Evolutionary conservation across 345 rosid species (phyloP).

Genomic region (Dipteronia sinensis): DNA sequence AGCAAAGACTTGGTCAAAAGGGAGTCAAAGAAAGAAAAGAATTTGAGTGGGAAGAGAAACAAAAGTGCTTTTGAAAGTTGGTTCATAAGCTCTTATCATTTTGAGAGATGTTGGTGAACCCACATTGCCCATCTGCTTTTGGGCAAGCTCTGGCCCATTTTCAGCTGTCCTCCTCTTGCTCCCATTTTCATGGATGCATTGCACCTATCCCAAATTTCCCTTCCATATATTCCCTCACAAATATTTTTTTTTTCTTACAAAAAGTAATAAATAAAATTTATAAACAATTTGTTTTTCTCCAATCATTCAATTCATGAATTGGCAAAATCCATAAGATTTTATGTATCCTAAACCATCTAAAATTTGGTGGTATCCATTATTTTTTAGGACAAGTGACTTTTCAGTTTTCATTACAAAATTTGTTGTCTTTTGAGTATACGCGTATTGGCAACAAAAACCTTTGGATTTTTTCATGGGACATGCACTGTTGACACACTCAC

Average conservation of each 20-base stretch:
- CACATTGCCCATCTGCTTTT: slow-evolving; percentile 50
- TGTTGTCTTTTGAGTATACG: background rate
- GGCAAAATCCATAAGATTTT: slow-evolving; percentile 51
- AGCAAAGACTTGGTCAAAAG: slow-evolving; percentile 44
- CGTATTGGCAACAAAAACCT: slow-evolving; percentile 15
- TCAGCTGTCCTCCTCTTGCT: slow-evolving; percentile 51
- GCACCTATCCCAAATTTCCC: slow-evolving; percentile 42
- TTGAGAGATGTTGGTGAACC: slow-evolving; percentile 42
- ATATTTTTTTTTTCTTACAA: background rate
- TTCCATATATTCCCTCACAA: background rate
- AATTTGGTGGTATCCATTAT: slow-evolving; percentile 30
- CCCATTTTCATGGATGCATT: slow-evolving; percentile 49
- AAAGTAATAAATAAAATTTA: background rate
- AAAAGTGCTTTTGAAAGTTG: slow-evolving; percentile 28
- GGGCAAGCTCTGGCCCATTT: slow-evolving; percentile 61
- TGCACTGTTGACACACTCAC: background rate
- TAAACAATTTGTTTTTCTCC: slow-evolving; percentile 15
- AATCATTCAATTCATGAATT: slow-evolving; percentile 59
- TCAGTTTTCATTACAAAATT: slow-evolving; percentile 11
- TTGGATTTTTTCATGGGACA: slow-evolving; percentile 13
- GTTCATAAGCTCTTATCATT: slow-evolving; percentile 24
- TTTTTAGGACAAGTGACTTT: slow-evolving; percentile 13
- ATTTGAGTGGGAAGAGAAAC: slow-evolving; percentile 24
- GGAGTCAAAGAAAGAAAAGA: slow-evolving; percentile 37
- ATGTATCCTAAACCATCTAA: slow-evolving; percentile 18